Percentiles rank a stretch among this genome's conserved stretches.
Conservation (phyloP, 73 alveolate species). For the Paramecium primaurelia region DNA sequence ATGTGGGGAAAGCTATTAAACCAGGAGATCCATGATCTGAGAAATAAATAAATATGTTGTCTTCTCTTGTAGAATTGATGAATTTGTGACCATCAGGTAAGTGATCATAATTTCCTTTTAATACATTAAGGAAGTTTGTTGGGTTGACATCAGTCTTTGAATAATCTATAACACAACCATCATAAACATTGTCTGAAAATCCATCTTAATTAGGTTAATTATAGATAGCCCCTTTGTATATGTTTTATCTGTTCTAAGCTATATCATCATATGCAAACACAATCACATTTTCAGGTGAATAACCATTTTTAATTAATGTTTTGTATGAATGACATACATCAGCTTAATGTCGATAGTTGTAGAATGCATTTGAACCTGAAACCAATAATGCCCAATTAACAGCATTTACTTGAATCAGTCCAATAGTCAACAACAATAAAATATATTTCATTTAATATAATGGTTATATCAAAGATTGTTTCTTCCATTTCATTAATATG, state of each 20-base stretch:
- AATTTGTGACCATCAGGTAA: constrained; percentile 62
- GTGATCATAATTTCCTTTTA: neutral
- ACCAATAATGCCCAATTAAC: constrained; percentile 96
- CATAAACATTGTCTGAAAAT: constrained; percentile 90
- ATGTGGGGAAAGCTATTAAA: constrained; percentile 83
- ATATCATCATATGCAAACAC: constrained; percentile 95
- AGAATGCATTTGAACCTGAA: constrained; percentile 95
- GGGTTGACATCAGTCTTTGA: constrained; percentile 90
- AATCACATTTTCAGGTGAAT: constrained; percentile 88
- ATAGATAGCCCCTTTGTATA: constrained; percentile 95
- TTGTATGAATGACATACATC: constrained; percentile 98
- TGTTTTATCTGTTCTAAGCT: constrained; percentile 82
- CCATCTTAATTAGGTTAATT: constrained; percentile 79
- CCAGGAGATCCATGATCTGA: constrained; percentile 98
- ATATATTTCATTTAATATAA: neutral
- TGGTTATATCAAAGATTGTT: neutral
- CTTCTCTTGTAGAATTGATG: constrained; percentile 82
- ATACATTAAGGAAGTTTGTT: constrained; percentile 79
- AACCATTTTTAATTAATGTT: constrained; percentile 78
- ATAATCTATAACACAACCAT: constrained; percentile 94
- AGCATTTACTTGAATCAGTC: constrained; percentile 9
- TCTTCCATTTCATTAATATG: neutral
- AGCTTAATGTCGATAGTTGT: constrained; percentile 98
- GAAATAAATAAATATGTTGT: constrained; percentile 84
- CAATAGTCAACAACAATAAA: constrained; percentile 44